A percentile compares a stretch with the other conserved stretches of the same genome.
Evolutionary conservation across 2,329 filamentous ascomycete species (phyloP).

Genomic region (Chaetomium sp.): DNA sequence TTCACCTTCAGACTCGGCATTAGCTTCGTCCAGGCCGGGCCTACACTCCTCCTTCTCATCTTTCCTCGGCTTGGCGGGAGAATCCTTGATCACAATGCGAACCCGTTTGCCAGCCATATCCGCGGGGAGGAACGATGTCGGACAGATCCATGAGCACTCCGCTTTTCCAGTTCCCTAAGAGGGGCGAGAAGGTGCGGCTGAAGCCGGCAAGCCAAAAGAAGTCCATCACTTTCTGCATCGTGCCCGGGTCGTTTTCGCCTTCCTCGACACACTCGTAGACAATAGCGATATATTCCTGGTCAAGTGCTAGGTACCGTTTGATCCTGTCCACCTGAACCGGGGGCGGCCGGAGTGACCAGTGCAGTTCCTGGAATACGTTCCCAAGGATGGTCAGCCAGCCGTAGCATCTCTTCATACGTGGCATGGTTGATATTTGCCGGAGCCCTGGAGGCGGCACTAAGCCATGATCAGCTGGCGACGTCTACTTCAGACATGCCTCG

Average conservation of each 20-base stretch:
- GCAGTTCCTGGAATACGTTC: background rate
- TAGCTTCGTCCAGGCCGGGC: too few species aligned
- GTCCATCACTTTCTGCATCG: background rate
- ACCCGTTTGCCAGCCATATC: slow-evolving; percentile 2
- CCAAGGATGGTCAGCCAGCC: slow-evolving; percentile 1
- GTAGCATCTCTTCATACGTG: slow-evolving; percentile 4
- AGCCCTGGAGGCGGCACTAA: background rate
- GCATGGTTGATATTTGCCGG: background rate
- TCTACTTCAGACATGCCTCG: background rate
- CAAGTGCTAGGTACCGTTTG: background rate
- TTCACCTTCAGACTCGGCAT: too few species aligned
- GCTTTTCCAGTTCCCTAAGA: background rate
- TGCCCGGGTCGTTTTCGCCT: background rate
- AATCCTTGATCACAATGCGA: too few species aligned
- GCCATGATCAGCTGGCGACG: background rate
- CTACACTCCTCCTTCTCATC: too few species aligned
- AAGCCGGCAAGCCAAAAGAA: slow-evolving; percentile 5
- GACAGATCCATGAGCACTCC: slow-evolving; percentile 1
- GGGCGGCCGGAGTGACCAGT: background rate
- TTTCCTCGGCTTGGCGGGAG: too few species aligned
- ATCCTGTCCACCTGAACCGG: background rate
- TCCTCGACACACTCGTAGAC: slow-evolving; percentile 6
- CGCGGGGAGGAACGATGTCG: slow-evolving; percentile 1
- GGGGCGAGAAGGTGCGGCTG: background rate
- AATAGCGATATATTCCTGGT: background rate